Evolutionary conservation across 768 basidiomycete genomes (phyloP).

Genomic region (Russula olivacea): DNA sequence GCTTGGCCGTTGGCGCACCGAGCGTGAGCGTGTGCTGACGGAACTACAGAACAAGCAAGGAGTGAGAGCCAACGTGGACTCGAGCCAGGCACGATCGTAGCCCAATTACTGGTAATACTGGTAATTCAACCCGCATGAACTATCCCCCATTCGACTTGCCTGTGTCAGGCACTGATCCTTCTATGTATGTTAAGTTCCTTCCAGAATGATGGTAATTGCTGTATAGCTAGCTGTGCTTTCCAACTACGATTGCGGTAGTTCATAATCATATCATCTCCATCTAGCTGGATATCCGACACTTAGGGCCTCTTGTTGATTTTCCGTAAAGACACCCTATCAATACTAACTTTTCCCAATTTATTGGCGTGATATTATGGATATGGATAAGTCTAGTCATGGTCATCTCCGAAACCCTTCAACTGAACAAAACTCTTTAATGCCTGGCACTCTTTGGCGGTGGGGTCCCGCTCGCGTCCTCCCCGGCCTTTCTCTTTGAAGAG

Average conservation of each 20-base stretch:
- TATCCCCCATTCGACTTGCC: neutral
- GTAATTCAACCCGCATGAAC: neutral
- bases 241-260: neutral
- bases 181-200: conserved; percentile 9
- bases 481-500: conserved; percentile 74
- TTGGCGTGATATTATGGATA: conserved; percentile 13
- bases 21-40: conserved; percentile 32
- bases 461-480: conserved; percentile 57
- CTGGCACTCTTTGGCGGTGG: conserved; percentile 55
- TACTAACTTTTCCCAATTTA: neutral
- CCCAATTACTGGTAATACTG: neutral
- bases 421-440: neutral
- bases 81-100: conserved; percentile 2
- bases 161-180: neutral
- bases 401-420: no score
- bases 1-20: conserved; percentile 64
- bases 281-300: neutral
- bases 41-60: conserved; percentile 15
- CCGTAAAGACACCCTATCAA: neutral
- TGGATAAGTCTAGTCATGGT: neutral
- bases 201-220: conserved; percentile 9
- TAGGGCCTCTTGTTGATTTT: neutral
- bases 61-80: neutral
- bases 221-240: conserved; percentile 11
- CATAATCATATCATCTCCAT: conserved; percentile 2